Evolutionary conservation across 371 early-diverging fungal species (phyloP).

Genomic region (Batkoa obscura): DNA sequence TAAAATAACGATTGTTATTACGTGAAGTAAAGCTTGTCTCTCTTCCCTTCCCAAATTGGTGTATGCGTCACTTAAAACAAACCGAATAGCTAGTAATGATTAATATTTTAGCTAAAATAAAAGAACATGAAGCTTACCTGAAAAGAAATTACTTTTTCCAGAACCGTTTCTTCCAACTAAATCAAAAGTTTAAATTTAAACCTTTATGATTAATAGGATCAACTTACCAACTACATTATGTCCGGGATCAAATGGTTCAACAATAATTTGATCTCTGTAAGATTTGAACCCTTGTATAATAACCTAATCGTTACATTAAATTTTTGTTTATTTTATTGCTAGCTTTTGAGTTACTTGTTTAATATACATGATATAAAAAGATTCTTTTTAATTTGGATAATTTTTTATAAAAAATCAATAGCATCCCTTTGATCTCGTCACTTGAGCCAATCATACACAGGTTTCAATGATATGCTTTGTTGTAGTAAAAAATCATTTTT

Average conservation of each 20-base stretch:
- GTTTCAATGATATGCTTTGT: too few relatives aligned
- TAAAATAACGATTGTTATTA: slow-evolving; percentile 9
- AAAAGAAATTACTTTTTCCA: slow-evolving; percentile 98
- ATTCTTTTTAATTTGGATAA: neutral
- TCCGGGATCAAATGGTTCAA: slow-evolving; percentile 77
- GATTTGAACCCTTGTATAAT: slow-evolving; percentile 96
- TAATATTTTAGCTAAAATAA: slow-evolving; percentile 7
- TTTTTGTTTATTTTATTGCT: neutral
- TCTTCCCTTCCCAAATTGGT: slow-evolving; percentile 80
- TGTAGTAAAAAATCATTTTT: too few relatives aligned
- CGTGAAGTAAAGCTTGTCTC: slow-evolving; percentile 82
- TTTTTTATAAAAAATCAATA: too few relatives aligned
- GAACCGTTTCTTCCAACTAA: slow-evolving; percentile 98
- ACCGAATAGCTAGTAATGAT: slow-evolving; percentile 65
- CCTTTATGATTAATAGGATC: neutral
- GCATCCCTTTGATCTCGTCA: too few relatives aligned
- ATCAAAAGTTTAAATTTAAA: neutral
- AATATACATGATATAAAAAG: slow-evolving; percentile 1
- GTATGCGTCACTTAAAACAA: slow-evolving; percentile 92
- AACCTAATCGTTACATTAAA: slow-evolving; percentile 28
- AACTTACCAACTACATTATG: slow-evolving; percentile 89
- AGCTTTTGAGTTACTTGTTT: neutral
- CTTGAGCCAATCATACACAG: too few relatives aligned
- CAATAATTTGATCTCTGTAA: slow-evolving; percentile 85
- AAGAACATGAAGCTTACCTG: slow-evolving; percentile 28